Evolutionary conservation across 2,329 filamentous ascomycete species (phyloP).

Genomic region (Trichothecium sympodiale): DNA sequence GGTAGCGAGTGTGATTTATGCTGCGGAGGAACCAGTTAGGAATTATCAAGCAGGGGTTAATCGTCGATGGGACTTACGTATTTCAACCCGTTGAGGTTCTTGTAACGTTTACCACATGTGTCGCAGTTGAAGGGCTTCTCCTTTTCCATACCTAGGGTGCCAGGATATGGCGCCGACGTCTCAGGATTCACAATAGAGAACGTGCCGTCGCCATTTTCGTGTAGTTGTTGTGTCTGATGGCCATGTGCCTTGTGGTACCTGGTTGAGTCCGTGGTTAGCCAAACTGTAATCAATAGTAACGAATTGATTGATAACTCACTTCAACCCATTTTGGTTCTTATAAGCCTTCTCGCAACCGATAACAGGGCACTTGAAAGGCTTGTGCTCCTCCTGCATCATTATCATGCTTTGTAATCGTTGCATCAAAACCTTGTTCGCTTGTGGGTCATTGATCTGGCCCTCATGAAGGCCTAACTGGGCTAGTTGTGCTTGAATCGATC

Average conservation of each 20-base stretch:
- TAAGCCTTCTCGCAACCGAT: constrained; percentile 99
- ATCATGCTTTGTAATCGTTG: constrained; percentile 45
- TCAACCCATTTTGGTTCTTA: constrained; percentile 98
- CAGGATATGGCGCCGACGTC: constrained; percentile 86
- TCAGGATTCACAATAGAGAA: constrained; percentile 98
- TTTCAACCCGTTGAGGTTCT: constrained; percentile 97
- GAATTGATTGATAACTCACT: constrained; percentile 58
- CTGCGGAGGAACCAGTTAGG: constrained; percentile 21
- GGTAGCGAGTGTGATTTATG: constrained; percentile 75
- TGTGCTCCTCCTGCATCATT: constrained; percentile 77
- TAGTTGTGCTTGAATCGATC: constrained; percentile 55
- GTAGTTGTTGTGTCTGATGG: constrained; percentile 90
- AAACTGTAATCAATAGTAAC: background rate
- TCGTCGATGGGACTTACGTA: constrained; percentile 46
- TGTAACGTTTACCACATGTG: constrained; percentile 94
- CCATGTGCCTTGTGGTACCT: constrained; percentile 73
- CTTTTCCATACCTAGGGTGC: constrained; percentile 98
- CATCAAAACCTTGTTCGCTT: constrained; percentile 51
- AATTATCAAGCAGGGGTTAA: constrained; percentile 1
- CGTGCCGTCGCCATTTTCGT: constrained; percentile 92
- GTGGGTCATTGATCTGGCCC: constrained; percentile 64
- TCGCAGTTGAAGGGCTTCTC: constrained; percentile 98
- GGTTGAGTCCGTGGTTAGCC: constrained; percentile 13
- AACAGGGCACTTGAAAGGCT: constrained; percentile 94
- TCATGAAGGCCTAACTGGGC: constrained; percentile 66